These are phyloP conservation scores for Albizia julibrissin DNA, from an alignment of 306 rosid genomes.

Conservation along the genomic window DNA sequence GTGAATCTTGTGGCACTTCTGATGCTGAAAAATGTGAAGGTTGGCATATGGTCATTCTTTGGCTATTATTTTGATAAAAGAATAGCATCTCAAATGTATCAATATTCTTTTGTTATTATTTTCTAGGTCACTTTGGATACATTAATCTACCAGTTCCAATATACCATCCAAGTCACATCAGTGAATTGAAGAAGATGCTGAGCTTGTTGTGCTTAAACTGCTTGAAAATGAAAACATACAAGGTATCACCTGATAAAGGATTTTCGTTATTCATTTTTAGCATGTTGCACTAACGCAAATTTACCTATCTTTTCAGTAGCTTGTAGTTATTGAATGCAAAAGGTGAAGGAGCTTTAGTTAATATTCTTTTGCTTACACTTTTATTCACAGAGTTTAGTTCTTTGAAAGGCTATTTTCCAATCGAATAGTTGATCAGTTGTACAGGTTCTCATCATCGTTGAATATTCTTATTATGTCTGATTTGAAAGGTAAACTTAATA, in stretches of 20 bases:
- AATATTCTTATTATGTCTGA: background rate
- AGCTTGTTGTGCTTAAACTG: conserved; percentile 76
- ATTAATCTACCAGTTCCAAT: conserved; percentile 83
- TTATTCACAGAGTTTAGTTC: background rate
- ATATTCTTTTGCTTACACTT: background rate
- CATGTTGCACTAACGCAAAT: background rate
- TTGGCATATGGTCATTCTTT: conserved; percentile 32
- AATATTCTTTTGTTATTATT: conserved; percentile 14
- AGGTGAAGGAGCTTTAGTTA: background rate
- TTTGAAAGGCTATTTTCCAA: conserved; percentile 4
- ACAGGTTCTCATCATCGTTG: conserved; percentile 15
- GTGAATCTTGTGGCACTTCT: conserved; percentile 94
- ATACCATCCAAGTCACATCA: conserved; percentile 83
- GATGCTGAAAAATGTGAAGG: conserved; percentile 94
- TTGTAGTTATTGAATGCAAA: background rate
- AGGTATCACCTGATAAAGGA: conserved; percentile 53
- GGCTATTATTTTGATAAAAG: conserved; percentile 19
- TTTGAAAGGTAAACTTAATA: background rate
- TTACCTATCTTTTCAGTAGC: conserved; percentile 10
- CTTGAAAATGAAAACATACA: conserved; percentile 66
- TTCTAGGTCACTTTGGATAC: conserved; percentile 92
- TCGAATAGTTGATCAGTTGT: background rate
- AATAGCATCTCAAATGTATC: background rate
- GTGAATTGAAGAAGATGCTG: conserved; percentile 69
- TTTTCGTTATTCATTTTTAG: conserved; percentile 3